Conservation (phyloP, 805 yeast genomes). For the Schwanniomyces sp. region DNA sequence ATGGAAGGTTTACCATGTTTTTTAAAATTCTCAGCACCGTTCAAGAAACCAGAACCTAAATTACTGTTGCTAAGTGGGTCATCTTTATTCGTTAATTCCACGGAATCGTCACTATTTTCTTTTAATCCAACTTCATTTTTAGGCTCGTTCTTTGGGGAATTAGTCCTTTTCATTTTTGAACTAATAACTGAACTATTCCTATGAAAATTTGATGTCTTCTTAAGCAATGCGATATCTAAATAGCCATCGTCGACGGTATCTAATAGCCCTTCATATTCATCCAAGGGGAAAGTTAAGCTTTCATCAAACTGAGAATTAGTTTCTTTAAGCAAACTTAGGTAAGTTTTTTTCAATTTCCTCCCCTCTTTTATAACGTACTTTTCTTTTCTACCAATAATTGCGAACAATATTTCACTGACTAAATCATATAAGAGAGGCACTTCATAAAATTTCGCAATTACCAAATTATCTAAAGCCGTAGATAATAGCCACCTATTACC, state of each 20-base stretch:
- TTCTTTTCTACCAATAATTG: slow-evolving; percentile 69
- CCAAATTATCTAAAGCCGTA: slow-evolving; percentile 61
- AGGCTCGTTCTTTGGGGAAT: not conserved
- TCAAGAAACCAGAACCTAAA: slow-evolving; percentile 25
- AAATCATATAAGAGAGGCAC: slow-evolving; percentile 70
- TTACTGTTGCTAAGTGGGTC: slow-evolving; percentile 23
- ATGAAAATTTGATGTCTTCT: slow-evolving; percentile 40
- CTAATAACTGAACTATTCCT: slow-evolving; percentile 20
- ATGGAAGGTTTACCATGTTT: slow-evolving; percentile 36
- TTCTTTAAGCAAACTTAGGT: slow-evolving; percentile 21
- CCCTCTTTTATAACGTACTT: slow-evolving; percentile 45
- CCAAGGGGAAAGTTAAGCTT: slow-evolving; percentile 37
- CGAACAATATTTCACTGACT: slow-evolving; percentile 66
- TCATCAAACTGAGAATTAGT: slow-evolving; percentile 22
- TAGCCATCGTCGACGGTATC: slow-evolving; percentile 66
- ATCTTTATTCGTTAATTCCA: slow-evolving; percentile 22
- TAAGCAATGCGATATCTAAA: slow-evolving; percentile 53
- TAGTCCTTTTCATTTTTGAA: slow-evolving; percentile 13
- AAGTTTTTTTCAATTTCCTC: slow-evolving; percentile 31
- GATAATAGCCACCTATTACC: slow-evolving; percentile 72
- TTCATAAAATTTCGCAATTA: slow-evolving; percentile 64
- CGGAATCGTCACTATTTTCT: slow-evolving; percentile 24
- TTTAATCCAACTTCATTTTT: not conserved
- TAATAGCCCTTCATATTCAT: slow-evolving; percentile 54
- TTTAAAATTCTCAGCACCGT: slow-evolving; percentile 16